Percentiles rank a stretch among this genome's conserved stretches.
Conservation (phyloP, 352 stramenopile genomes). For the Pythium insidiosum region DNA sequence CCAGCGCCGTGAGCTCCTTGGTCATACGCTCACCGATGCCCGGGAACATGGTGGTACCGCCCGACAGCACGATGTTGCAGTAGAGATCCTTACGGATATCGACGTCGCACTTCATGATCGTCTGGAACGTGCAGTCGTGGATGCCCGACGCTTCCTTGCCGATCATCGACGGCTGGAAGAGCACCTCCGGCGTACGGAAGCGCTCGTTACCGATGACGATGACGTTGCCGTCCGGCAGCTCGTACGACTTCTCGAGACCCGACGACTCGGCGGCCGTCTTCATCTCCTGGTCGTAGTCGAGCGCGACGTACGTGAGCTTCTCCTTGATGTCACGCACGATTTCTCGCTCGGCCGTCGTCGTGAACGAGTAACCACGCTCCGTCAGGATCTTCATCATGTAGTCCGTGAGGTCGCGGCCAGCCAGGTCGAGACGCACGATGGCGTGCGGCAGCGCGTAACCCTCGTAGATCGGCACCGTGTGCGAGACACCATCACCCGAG, state of each 20-base stretch:
- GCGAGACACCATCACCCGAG: conserved; percentile 24
- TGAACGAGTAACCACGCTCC: conserved; percentile 81
- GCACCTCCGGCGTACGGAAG: conserved; percentile 87
- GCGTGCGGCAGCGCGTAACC: conserved; percentile 16
- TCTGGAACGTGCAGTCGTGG: conserved; percentile 53
- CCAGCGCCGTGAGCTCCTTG: conserved; percentile 67
- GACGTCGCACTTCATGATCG: conserved; percentile 80
- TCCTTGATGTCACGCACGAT: conserved; percentile 92
- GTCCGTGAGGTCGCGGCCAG: conserved; percentile 14
- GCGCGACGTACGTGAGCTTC: conserved; percentile 90
- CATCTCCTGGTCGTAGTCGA: conserved; percentile 87
- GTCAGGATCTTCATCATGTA: conserved; percentile 39
- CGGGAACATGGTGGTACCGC: too few relatives aligned
- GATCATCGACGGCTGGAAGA: conserved; percentile 91
- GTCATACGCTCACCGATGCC: too few relatives aligned
- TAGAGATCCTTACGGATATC: conserved; percentile 90
- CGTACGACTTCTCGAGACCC: conserved; percentile 89
- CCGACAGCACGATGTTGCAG: conserved; percentile 92
- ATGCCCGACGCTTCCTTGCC: conserved; percentile 71
- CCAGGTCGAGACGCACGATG: conserved; percentile 3
- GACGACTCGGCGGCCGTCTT: conserved; percentile 62
- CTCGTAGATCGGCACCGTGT: conserved; percentile 23
- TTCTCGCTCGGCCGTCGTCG: conserved; percentile 82
- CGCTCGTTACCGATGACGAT: conserved; percentile 93
- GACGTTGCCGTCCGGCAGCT: conserved; percentile 92